phyloP scores from a whole-genome alignment of 202 grass and related monocot genomes.

The Bolboschoenoplectus hybrid region DNA sequence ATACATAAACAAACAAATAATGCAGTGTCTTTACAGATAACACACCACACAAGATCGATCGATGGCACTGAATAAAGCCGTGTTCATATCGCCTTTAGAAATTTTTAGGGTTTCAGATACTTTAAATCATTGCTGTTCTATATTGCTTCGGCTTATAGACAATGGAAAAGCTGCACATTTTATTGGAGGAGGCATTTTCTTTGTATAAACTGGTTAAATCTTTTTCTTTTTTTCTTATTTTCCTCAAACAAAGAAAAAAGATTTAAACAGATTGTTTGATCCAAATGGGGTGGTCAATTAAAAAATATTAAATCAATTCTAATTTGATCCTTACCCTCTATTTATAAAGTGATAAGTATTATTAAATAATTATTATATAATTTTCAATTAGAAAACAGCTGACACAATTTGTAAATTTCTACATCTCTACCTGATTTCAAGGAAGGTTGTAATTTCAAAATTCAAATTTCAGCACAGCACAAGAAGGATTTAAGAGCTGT shows the following conservation, averaged over 20 bases:
- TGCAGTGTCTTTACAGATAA: slow-evolving; percentile 29
- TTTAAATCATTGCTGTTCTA: not conserved
- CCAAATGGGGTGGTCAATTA: too few relatives aligned
- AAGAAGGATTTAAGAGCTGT: not conserved
- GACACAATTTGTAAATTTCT: too few relatives aligned
- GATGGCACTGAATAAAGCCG: slow-evolving; percentile 21
- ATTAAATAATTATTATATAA: too few relatives aligned
- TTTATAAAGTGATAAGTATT: too few relatives aligned
- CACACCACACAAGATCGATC: not conserved
- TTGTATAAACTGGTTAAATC: not conserved
- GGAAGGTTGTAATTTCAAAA: not conserved
- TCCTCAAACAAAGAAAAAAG: too few relatives aligned
- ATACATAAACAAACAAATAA: slow-evolving; percentile 30
- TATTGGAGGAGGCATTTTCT: not conserved
- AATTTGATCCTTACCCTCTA: too few relatives aligned
- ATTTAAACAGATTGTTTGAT: too few relatives aligned
- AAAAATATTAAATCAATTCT: too few relatives aligned
- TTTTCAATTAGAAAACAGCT: too few relatives aligned
- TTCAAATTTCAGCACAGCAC: not conserved
- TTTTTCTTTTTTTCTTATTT: not conserved
- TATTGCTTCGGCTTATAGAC: not conserved
- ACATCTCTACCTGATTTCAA: not conserved
- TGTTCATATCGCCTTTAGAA: not conserved
- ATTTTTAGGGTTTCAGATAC: slow-evolving; percentile 17
- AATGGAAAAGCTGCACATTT: slow-evolving; percentile 1